Evolutionary conservation across 2,329 filamentous ascomycete species (phyloP).

Genomic region (Penicillium sp.): DNA sequence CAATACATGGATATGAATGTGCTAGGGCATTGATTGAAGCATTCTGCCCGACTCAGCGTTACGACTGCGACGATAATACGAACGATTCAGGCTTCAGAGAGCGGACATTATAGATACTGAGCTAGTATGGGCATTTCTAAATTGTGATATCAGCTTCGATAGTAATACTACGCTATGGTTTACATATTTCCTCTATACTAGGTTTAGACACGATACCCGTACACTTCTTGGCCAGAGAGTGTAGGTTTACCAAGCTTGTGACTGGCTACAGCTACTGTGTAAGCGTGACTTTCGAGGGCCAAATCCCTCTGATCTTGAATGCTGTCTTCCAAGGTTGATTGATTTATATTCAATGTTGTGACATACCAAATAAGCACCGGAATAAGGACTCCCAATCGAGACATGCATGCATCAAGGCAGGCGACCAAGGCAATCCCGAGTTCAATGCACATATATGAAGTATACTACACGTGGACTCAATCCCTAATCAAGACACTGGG

Average conservation of each 20-base stretch:
- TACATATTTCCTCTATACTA: not conserved
- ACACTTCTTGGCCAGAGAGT: not conserved
- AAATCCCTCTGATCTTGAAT: no score
- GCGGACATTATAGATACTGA: not conserved
- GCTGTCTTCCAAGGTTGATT: no score
- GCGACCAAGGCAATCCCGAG: not conserved
- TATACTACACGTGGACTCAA: not conserved
- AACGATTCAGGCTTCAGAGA: not conserved
- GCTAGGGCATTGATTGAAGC: not conserved
- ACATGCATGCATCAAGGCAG: not conserved
- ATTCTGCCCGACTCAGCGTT: not conserved
- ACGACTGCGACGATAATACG: constrained; percentile 6
- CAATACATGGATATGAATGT: not conserved
- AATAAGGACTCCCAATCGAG: not conserved
- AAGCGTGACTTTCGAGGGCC: not conserved
- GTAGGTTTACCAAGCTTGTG: not conserved
- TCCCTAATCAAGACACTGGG: not conserved
- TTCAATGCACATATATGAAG: not conserved
- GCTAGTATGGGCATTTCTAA: not conserved
- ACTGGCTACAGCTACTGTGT: not conserved
- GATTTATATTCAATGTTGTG: no score
- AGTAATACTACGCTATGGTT: not conserved
- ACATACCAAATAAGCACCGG: not conserved
- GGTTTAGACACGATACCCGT: not conserved
- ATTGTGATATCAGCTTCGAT: not conserved